phyloP scores from a whole-genome alignment of 2,329 filamentous ascomycete genomes.

The Fusarium equiseti region DNA sequence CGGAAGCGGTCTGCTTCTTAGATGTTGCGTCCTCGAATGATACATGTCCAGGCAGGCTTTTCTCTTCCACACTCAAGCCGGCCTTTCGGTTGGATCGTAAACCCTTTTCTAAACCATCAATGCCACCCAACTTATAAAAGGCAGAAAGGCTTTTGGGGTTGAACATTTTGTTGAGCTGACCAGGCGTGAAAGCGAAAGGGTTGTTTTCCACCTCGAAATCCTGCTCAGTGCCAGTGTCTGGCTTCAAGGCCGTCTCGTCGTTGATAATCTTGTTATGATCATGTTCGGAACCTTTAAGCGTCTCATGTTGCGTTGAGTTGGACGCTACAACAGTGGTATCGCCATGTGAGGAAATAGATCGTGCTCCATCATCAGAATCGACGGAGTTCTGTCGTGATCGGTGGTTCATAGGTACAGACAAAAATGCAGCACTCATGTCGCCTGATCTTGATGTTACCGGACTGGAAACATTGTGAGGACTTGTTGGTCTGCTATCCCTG shows the following conservation, averaged over 20 bases:
- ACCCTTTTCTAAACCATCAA: constrained; percentile 82
- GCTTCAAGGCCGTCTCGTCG: constrained; percentile 76
- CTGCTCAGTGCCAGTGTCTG: constrained; percentile 79
- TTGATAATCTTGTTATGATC: constrained; percentile 70
- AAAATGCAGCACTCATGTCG: constrained; percentile 66
- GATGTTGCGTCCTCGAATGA: constrained; percentile 77
- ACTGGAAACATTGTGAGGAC: constrained; percentile 78
- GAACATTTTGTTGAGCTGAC: constrained; percentile 86
- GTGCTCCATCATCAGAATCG: constrained; percentile 73
- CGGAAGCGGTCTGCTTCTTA: constrained; percentile 50
- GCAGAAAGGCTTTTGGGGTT: constrained; percentile 89
- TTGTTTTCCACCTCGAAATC: constrained; percentile 84
- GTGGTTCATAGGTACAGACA: constrained; percentile 72
- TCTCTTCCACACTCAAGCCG: constrained; percentile 84
- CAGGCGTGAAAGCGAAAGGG: constrained; percentile 86
- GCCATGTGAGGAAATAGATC: constrained; percentile 70
- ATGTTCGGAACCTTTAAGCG: constrained; percentile 52
- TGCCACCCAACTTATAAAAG: constrained; percentile 83
- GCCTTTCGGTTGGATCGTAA: constrained; percentile 77
- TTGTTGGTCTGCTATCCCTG: constrained; percentile 74
- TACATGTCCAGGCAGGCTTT: constrained; percentile 71
- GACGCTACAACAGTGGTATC: constrained; percentile 69
- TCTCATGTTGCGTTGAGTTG: constrained; percentile 59
- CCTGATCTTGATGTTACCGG: constrained; percentile 61
- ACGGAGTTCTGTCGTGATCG: constrained; percentile 76